These are phyloP conservation scores for Quercus parvula DNA, from an alignment of 306 rosid species.

Conservation along the genomic window DNA sequence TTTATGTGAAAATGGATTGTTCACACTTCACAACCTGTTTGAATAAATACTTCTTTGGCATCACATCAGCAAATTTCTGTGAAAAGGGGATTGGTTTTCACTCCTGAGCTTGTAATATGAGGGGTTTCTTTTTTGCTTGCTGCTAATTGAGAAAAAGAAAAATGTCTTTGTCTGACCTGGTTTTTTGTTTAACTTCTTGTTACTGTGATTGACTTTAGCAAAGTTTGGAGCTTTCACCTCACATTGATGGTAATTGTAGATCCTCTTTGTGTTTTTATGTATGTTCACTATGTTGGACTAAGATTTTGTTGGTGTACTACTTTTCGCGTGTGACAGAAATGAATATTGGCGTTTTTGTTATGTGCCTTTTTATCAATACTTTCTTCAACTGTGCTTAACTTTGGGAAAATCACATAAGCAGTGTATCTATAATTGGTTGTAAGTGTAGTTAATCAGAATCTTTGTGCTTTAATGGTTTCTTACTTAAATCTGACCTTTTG, in stretches of 20 bases:
- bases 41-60: too few species aligned
- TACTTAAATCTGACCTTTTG: slow-evolving; percentile 58
- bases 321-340: background rate
- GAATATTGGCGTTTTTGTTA: background rate
- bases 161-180: background rate
- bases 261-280: background rate
- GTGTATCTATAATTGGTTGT: background rate
- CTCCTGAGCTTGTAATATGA: background rate
- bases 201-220: slow-evolving; percentile 7
- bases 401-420: background rate
- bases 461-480: background rate
- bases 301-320: background rate
- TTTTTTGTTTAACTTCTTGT: background rate
- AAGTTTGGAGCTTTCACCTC: slow-evolving; percentile 78
- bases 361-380: background rate
- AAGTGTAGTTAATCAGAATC: background rate
- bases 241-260: slow-evolving; percentile 63
- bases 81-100: too few species aligned
- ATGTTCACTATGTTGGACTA: background rate
- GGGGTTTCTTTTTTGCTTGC: background rate
- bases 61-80: too few species aligned
- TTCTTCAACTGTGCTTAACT: background rate
- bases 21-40: too few species aligned
- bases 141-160: background rate
- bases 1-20: too few species aligned